Evolutionary conservation across 176 grass and related monocot genomes (phyloP).

Genomic region (Zoysia japonica): DNA sequence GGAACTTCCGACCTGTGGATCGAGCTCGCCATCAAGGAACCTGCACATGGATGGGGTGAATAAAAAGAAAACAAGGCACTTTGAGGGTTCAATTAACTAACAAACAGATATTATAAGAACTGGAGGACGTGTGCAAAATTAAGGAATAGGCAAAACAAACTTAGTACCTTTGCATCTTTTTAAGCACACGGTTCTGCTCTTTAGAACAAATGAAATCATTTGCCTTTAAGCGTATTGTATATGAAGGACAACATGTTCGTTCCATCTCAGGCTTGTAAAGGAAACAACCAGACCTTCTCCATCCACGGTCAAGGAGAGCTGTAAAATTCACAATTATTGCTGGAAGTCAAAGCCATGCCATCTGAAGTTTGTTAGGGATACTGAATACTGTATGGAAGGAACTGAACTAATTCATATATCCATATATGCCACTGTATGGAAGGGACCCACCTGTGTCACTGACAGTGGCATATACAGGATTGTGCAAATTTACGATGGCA

Average conservation of each 20-base stretch:
- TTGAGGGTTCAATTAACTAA: slow-evolving; percentile 15
- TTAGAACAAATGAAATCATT: slow-evolving; percentile 80
- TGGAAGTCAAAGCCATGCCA: slow-evolving; percentile 26
- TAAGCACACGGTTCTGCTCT: slow-evolving; percentile 78
- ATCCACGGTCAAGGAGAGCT: slow-evolving; percentile 89
- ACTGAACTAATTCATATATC: not conserved
- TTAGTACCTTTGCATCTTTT: slow-evolving; percentile 92
- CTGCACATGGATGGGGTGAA: slow-evolving; percentile 40
- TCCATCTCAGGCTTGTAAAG: slow-evolving; percentile 99
- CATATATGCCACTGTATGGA: too few species aligned
- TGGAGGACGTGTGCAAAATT: not conserved
- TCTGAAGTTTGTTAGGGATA: not conserved
- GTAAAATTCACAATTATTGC: slow-evolving; percentile 26
- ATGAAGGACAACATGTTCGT: slow-evolving; percentile 87
- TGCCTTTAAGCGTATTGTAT: slow-evolving; percentile 93
- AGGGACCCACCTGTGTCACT: too few species aligned
- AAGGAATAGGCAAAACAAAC: slow-evolving; percentile 3
- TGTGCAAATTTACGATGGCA: too few species aligned
- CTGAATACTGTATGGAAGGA: not conserved
- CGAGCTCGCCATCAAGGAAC: slow-evolving; percentile 71
- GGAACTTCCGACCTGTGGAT: slow-evolving; percentile 51
- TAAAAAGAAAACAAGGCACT: not conserved
- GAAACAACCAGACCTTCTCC: slow-evolving; percentile 90
- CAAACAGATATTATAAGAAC: slow-evolving; percentile 29
- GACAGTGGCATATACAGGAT: too few species aligned